Evolutionary conservation across 306 rosid genomes (phyloP), one percentile per base, ranked within the genome.

Genomic region (Abrus precatorius): DNA sequence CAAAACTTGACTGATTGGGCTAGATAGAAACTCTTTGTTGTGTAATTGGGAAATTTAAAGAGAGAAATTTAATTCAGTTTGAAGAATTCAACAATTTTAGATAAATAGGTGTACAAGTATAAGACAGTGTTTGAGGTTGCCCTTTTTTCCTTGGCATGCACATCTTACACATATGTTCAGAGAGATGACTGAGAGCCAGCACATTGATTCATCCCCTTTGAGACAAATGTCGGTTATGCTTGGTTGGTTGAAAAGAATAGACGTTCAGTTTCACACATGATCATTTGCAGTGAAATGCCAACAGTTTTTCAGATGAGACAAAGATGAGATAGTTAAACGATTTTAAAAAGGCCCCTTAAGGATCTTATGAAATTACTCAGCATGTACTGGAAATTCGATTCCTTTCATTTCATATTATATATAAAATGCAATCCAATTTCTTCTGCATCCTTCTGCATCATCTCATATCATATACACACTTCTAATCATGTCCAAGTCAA

Each of bases 201-300:
- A 66, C 88, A 91, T 12, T 63, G 91, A 78, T 91, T 77, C 93
- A 88, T 88, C 93, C 91, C 93, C 94, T 76, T 73, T 79, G 69
- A 80, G 92, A 87, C 93, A 90, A 69, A 69, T 40, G 48, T 74
- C 49, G 61, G 73, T 66, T 85, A 10, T 87, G 86, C 69, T 86
- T 54, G 83, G 85, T 76, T 82, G 87, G 65, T 85, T 66, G 78
- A 83, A 86, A 82, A 61, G 30, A 72, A 85, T 48, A 52, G 81
- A 33, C 49, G 64, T 62, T 74, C 83, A 72, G 76, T 82, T 69
- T 72, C 44, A 55, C 84, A 69, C 85, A 69, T 78, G 62, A 49
- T 75, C 54, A 74, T 65, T 78, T 70, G 34, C 76, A 69, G 72
- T 45, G 41, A 52, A 74, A 80, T 74, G 87, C 64, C 82, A 74